phyloP scores from a whole-genome alignment of 306 rosid genomes.

The Cercis canadensis region DNA sequence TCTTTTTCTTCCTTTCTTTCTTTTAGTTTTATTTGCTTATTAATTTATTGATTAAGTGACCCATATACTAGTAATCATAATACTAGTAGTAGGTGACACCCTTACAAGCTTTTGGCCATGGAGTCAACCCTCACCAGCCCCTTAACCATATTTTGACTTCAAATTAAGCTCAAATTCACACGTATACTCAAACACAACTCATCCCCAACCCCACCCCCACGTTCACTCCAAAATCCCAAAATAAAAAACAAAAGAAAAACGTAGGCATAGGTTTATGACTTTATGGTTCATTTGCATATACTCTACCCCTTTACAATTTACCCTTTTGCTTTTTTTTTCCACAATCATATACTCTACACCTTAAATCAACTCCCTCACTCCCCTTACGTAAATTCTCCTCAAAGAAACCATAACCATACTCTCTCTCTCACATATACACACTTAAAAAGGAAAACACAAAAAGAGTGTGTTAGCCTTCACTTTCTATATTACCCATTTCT shows the following conservation, averaged over 20 bases:
- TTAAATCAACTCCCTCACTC: constrained; percentile 32
- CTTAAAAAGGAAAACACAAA: neutral
- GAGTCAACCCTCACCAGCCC: constrained; percentile 53
- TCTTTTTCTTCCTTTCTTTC: no score
- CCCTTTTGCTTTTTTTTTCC: neutral
- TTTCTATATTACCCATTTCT: neutral
- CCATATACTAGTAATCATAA: no score
- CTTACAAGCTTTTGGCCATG: constrained; percentile 7
- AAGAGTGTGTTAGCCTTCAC: neutral
- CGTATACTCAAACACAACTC: no score
- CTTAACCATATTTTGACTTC: constrained; percentile 43
- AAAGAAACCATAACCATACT: constrained; percentile 45
- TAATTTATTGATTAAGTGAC: no score
- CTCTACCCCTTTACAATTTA: neutral
- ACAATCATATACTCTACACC: constrained; percentile 31
- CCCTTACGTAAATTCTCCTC: constrained; percentile 65
- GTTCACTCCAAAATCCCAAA: neutral
- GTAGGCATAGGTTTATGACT: neutral
- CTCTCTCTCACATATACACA: neutral
- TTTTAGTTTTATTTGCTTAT: no score
- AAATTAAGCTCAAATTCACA: neutral
- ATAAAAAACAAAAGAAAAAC: neutral
- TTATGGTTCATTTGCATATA: neutral
- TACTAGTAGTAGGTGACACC: constrained; percentile 34
- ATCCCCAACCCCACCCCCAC: no score